Conservation (phyloP, 2,329 filamentous ascomycete genomes). For the Cadophora luteo-olivacea region DNA sequence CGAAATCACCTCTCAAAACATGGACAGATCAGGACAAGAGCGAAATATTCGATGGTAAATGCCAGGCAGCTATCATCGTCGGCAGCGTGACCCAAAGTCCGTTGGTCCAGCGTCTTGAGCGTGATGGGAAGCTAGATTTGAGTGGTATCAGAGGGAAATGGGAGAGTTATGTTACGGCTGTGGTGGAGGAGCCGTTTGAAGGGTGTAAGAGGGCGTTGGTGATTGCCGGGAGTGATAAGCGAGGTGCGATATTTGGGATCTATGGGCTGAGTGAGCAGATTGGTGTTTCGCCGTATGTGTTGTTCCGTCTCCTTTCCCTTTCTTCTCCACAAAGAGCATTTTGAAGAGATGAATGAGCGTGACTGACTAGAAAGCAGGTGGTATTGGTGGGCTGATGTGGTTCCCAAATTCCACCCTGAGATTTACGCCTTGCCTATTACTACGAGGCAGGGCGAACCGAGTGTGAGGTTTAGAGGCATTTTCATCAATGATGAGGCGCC, state of each 20-base stretch:
- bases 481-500: constrained; percentile 66
- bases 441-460: constrained; percentile 55
- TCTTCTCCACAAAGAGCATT: neutral
- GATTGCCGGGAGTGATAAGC: constrained; percentile 69
- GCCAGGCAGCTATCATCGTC: constrained; percentile 60
- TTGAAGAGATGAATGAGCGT: constrained; percentile 16
- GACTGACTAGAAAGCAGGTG: constrained; percentile 55
- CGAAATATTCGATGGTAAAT: neutral
- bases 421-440: constrained; percentile 54
- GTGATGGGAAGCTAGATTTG: constrained; percentile 61
- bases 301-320: neutral
- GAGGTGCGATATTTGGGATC: constrained; percentile 70
- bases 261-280: constrained; percentile 68
- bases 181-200: constrained; percentile 62
- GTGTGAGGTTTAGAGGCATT: constrained; percentile 61
- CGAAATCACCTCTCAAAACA: constrained; percentile 5
- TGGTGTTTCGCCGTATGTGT: constrained; percentile 58
- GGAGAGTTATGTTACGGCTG: constrained; percentile 67
- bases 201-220: constrained; percentile 64
- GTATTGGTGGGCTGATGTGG: constrained; percentile 62
- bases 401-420: constrained; percentile 49
- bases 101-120: constrained; percentile 63
- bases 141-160: constrained; percentile 65
- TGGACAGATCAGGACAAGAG: constrained; percentile 7
- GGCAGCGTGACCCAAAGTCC: constrained; percentile 69